Evolutionary conservation across 495 filamentous ascomycete genomes (phyloP).

Genomic region (Evernia prunastri): DNA sequence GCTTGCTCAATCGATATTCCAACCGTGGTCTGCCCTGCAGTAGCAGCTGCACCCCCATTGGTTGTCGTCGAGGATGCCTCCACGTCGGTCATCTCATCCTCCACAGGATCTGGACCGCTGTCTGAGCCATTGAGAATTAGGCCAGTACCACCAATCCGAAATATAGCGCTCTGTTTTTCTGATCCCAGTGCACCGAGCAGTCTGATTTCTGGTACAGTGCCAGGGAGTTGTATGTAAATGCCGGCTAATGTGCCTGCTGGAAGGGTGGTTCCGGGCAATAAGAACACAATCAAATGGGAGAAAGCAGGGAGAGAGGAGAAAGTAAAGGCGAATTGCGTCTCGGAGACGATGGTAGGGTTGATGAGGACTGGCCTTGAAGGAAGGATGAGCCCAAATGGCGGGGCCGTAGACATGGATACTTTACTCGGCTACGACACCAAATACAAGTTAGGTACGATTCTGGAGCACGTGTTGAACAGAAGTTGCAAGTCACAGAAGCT

Average conservation of each 20-base stretch:
- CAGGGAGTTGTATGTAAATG: conserved; percentile 73
- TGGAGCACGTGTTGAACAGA: background rate
- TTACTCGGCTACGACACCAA: background rate
- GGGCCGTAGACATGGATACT: conserved; percentile 11
- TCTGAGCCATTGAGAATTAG: conserved; percentile 21
- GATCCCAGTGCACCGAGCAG: conserved; percentile 83
- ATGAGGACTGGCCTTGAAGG: conserved; percentile 55
- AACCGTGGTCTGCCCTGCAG: conserved; percentile 50
- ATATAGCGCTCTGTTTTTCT: conserved; percentile 85
- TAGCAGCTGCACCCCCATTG: conserved; percentile 8
- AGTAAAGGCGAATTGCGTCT: conserved; percentile 62
- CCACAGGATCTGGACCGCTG: conserved; percentile 27
- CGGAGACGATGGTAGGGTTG: conserved; percentile 51
- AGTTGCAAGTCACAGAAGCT: background rate
- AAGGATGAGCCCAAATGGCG: conserved; percentile 50
- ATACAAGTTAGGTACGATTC: background rate
- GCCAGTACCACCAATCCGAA: conserved; percentile 50
- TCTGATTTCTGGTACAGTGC: conserved; percentile 48
- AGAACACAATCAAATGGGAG: conserved; percentile 79
- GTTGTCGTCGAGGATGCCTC: conserved; percentile 28
- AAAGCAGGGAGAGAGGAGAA: conserved; percentile 55
- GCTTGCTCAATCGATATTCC: conserved; percentile 80
- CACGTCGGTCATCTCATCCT: conserved; percentile 42
- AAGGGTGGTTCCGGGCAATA: conserved; percentile 71
- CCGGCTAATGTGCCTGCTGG: conserved; percentile 74